A percentile compares a stretch with the other conserved stretches of the same genome.
Conservation (phyloP, 345 rosid genomes). For the Eucalyptus marginata region DNA sequence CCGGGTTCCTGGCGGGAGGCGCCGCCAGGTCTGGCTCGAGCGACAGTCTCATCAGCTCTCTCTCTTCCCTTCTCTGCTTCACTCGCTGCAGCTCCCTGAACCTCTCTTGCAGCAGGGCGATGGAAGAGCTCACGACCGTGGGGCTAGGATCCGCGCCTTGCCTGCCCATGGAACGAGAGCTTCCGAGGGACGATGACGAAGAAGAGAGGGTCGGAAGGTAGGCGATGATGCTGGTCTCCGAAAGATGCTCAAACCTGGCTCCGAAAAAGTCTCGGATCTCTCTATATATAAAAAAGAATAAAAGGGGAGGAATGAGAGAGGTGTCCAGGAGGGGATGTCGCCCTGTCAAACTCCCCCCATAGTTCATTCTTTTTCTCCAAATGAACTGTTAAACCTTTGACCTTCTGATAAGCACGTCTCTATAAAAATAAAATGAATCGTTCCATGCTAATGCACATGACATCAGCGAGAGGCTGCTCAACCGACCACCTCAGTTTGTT, state of each 20-base stretch:
- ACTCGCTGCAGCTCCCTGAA: conserved; percentile 47
- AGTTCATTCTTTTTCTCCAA: background rate
- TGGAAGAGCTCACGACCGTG: conserved; percentile 35
- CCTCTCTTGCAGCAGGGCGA: conserved; percentile 63
- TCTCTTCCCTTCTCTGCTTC: conserved; percentile 48
- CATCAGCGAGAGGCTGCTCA: background rate
- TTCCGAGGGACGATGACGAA: background rate
- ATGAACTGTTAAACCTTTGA: background rate
- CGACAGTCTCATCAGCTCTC: conserved; percentile 30
- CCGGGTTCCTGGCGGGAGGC: background rate
- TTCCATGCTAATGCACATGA: background rate
- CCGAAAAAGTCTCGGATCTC: background rate
- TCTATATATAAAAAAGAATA: background rate
- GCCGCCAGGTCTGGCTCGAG: conserved; percentile 2
- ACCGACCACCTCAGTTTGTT: background rate
- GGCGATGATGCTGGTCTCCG: background rate
- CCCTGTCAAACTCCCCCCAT: background rate
- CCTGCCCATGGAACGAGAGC: conserved; percentile 26
- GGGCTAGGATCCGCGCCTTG: conserved; percentile 17
- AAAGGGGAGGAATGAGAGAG: background rate
- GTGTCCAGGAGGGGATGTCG: background rate
- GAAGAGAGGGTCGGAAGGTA: background rate
- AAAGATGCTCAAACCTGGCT: background rate
- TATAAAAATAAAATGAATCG: background rate
- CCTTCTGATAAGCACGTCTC: background rate